Evolutionary conservation across 331 rosid species (phyloP), one percentile per base, ranked within the genome.

Genomic region (Phaseolus coccineus): DNA sequence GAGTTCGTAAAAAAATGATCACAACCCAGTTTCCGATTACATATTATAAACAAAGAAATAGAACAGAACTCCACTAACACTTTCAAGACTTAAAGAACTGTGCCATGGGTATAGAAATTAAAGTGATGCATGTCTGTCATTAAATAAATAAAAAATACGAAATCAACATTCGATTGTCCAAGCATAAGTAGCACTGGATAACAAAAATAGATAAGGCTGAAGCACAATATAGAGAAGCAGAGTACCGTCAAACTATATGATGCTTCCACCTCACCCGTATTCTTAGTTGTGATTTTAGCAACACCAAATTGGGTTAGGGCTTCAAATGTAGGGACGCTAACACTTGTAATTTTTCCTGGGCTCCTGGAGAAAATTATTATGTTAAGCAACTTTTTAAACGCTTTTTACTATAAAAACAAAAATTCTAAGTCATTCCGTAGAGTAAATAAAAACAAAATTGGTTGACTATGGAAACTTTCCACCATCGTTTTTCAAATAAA

Each of bases 181-280:
- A 51, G 63, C 53, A 44, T 51, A 61, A 71, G 42, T 46, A 77
- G 70, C 27, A 52, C 16, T 4, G 59, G 66, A 37, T 75, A 80
- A 75, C 31, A 65, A 53, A 75, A 62, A 11, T 73, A 69, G 48
- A 71, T 80, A 40, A 8, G 11, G 7, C 48, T 7, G 25, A 73
- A 51, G 75, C 52, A 51, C 72, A 73, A 48, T 58, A 68, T 25
- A 28, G 76, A 58, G 73, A 35, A 72, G 78, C 12, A 51, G 59
- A 74, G 14, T 94, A 94, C 97, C 96, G 98, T 95, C 78, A 95
- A 90, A 79, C 97, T 83, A 87, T 95, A 95, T 30, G 98, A 94
- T 74, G 98, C 98, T 91, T 94, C 98, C 79, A 95, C 84, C 85
- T 91, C 97, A 84, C 97, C 97, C 52, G 87, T 95, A 82, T 95